Evolutionary conservation across 139 green algal species (phyloP), one percentile per base, ranked within the genome.

Genomic region (Chlorella sorokiniana): DNA sequence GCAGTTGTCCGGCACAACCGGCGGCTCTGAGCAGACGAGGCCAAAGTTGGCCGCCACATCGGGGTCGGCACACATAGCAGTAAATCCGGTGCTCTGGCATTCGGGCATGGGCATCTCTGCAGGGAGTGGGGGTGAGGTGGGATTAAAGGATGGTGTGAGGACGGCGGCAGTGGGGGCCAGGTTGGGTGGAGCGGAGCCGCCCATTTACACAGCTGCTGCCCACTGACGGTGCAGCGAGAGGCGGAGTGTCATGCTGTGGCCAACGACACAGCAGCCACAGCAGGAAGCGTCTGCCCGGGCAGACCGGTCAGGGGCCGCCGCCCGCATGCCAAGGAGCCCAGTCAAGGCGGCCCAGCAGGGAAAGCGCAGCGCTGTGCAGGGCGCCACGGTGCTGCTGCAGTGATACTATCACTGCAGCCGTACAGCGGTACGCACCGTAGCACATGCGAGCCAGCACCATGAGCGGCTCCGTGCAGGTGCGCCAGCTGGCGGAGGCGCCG

Each of bases 71-170:
- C 73, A 79, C 73, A 69, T 69, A 10, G 18, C 37, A 2, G 22
- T 44, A 6, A 79, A 68, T 23, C 73, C 73, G 25, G 54, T 79
- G 25, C n/a, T 40, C 10, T 33, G 44, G 54, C 73, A 79, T 54
- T 79, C 73, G 23, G 73, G 73, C 73, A 79, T 79, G 54, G 51
- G 51, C 73, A 79, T 79, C 37, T 52, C 73, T 79, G 73, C 73
- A 79, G 52, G 33, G 22, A 3, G 22, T 23, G 3, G 35, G 7
- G 40, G 20, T 20, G 40, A 29, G 0, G 54, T 64, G 5, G 54
- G 4, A 68, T 29, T 5, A 18, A n/a, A n/a, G n/a, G n/a, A n/a
- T n/a, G n/a, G n/a, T n/a, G n/a, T n/a, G n/a, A n/a, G n/a, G n/a
- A n/a, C n/a, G n/a, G n/a, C n/a, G n/a, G n/a, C n/a, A n/a, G n/a